phyloP scores from a whole-genome alignment of 2,329 filamentous ascomycete species.

The Sporothrix pallida region DNA sequence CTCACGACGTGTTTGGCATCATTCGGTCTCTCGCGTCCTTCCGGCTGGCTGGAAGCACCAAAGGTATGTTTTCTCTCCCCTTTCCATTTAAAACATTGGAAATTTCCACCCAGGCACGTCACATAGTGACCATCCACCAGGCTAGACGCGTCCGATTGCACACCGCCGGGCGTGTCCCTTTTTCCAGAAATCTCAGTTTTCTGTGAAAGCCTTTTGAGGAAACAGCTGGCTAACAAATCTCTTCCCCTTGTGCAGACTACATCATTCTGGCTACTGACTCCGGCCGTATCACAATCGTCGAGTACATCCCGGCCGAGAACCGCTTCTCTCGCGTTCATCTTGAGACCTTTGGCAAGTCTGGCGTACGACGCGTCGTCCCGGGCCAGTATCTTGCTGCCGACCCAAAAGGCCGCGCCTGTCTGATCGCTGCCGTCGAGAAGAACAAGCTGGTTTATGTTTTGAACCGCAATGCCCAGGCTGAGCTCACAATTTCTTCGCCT shows the following conservation, averaged over 20 bases:
- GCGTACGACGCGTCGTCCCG: constrained; percentile 88
- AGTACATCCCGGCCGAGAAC: constrained; percentile 86
- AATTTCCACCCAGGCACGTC: constrained; percentile 74
- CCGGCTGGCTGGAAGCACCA: constrained; percentile 88
- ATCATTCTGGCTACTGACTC: constrained; percentile 96
- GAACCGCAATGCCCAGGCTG: constrained; percentile 91
- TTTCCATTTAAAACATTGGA: constrained; percentile 60
- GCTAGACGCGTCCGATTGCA: constrained; percentile 31
- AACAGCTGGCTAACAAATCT: constrained; percentile 15
- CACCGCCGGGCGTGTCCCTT: constrained; percentile 1
- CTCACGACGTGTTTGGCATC: constrained; percentile 95
- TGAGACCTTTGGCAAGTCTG: constrained; percentile 98
- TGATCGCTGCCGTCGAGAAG: constrained; percentile 95
- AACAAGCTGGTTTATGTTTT: constrained; percentile 99
- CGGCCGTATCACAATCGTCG: constrained; percentile 89
- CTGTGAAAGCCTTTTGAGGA: not conserved
- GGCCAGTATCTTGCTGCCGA: constrained; percentile 96
- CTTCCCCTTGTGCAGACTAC: constrained; percentile 68
- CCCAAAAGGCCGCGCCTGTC: constrained; percentile 91
- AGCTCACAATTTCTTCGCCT: constrained; percentile 95
- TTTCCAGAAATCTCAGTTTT: too few species aligned
- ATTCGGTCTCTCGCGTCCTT: constrained; percentile 89
- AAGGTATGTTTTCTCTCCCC: constrained; percentile 72
- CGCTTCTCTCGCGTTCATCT: constrained; percentile 87
- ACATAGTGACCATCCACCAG: constrained; percentile 74